phyloP scores from a whole-genome alignment of 805 yeast species.

The Vanderwaltozyma verrucispora region DNA sequence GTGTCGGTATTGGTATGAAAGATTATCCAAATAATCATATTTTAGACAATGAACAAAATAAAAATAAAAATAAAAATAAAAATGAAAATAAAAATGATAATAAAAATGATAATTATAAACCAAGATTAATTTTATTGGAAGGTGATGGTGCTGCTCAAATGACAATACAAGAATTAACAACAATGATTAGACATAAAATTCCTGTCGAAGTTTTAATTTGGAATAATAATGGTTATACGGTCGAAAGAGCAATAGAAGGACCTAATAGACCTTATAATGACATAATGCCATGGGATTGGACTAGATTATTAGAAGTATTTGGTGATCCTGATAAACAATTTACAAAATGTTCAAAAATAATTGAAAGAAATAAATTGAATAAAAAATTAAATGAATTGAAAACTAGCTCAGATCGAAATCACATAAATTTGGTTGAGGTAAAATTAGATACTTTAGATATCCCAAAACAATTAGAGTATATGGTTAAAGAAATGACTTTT shows the following conservation, averaged over 20 bases:
- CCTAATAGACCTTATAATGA: constrained; percentile 71
- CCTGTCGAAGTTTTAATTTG: constrained; percentile 63
- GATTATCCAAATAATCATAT: constrained; percentile 34
- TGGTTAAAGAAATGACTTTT: constrained; percentile 25
- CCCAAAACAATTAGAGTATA: constrained; percentile 47
- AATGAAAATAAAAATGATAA: too few relatives aligned
- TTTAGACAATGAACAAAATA: too few relatives aligned
- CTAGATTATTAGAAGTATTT: constrained; percentile 51
- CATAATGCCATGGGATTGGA: constrained; percentile 77
- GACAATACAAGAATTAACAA: constrained; percentile 78
- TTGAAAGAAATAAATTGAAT: constrained; percentile 32
- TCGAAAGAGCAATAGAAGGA: constrained; percentile 80
- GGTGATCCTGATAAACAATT: constrained; percentile 37
- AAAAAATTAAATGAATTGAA: constrained; percentile 30
- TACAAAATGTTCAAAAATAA: constrained; percentile 28
- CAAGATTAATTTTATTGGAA: constrained; percentile 62
- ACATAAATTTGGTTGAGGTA: constrained; percentile 48
- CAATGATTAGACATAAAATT: constrained; percentile 47
- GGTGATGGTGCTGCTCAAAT: constrained; percentile 96
- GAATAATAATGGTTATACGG: constrained; percentile 84
- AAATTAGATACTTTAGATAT: constrained; percentile 48
- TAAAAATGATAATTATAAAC: constrained; percentile 17
- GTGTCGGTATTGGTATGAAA: constrained; percentile 62
- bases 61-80: too few relatives aligned
- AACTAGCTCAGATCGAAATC: constrained; percentile 25